Conservation (phyloP, 2,329 filamentous ascomycete genomes). For the Paecilomyces sp. region DNA sequence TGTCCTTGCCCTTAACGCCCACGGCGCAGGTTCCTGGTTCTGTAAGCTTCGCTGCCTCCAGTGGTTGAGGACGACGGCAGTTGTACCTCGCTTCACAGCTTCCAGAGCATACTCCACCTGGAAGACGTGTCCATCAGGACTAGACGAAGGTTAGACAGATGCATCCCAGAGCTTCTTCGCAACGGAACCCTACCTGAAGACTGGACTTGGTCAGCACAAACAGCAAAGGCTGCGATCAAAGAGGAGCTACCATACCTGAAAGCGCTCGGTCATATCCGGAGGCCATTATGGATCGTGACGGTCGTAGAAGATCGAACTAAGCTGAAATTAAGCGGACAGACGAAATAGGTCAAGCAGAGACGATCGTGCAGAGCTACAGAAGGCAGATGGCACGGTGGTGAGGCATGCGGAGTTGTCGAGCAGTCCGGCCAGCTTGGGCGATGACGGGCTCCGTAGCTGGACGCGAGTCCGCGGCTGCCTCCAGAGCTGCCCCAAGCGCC, state of each 20-base stretch:
- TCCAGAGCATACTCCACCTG: slow-evolving; percentile 99
- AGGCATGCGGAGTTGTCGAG: slow-evolving; percentile 1
- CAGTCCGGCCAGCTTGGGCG: slow-evolving; percentile 6
- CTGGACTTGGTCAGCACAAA: slow-evolving; percentile 48
- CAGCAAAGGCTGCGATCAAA: slow-evolving; percentile 7
- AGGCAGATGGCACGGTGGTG: background rate
- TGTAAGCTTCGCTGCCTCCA: background rate
- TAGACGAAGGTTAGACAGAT: slow-evolving; percentile 46
- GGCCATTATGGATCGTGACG: slow-evolving; percentile 52
- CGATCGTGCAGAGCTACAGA: background rate
- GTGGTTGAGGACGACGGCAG: slow-evolving; percentile 3
- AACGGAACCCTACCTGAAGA: slow-evolving; percentile 62
- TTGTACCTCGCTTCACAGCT: slow-evolving; percentile 89
- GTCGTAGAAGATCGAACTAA: background rate
- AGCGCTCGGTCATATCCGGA: slow-evolving; percentile 98
- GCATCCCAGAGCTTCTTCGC: slow-evolving; percentile 8
- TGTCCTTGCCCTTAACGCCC: slow-evolving; percentile 88
- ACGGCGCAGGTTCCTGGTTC: slow-evolving; percentile 85
- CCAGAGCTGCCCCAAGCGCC: slow-evolving; percentile 15
- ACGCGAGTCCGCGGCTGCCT: slow-evolving; percentile 20
- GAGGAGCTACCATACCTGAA: slow-evolving; percentile 64
- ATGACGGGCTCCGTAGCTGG: slow-evolving; percentile 17
- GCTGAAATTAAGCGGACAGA: background rate
- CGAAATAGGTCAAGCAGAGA: background rate
- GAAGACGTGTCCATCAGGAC: slow-evolving; percentile 98